phyloP scores from a whole-genome alignment of 2,329 filamentous ascomycete genomes.

The Botrytis pseudocinerea region DNA sequence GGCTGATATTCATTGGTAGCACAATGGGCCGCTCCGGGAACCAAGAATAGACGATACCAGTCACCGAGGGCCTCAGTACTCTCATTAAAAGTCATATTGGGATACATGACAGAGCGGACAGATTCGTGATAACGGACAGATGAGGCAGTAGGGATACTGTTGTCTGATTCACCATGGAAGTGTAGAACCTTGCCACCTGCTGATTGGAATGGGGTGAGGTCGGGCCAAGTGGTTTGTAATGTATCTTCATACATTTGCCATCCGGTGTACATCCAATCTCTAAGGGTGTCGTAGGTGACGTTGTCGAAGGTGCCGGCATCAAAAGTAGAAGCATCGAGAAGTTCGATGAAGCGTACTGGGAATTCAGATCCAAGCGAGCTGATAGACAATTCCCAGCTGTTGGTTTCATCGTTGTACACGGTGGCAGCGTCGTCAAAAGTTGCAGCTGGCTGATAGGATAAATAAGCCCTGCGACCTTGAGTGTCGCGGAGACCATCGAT shows the following conservation, averaged over 20 bases:
- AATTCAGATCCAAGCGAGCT: conserved; percentile 42
- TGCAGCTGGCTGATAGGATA: conserved; percentile 42
- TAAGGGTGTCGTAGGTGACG: conserved; percentile 57
- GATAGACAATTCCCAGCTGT: conserved; percentile 41
- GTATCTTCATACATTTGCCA: conserved; percentile 51
- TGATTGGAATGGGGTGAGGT: conserved; percentile 52
- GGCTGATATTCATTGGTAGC: conserved; percentile 48
- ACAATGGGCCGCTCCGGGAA: conserved; percentile 56
- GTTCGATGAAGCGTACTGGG: conserved; percentile 47
- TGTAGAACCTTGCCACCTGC: conserved; percentile 58
- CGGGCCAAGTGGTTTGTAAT: conserved; percentile 55
- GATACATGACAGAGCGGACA: conserved; percentile 52
- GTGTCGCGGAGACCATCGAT: conserved; percentile 43
- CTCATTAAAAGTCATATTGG: conserved; percentile 43
- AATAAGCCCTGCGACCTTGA: conserved; percentile 42
- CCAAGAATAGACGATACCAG: conserved; percentile 57
- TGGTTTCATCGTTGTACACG: conserved; percentile 12
- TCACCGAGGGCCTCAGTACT: conserved; percentile 47
- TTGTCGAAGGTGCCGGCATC: conserved; percentile 45
- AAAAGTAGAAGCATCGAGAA: conserved; percentile 43
- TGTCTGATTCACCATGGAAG: conserved; percentile 59
- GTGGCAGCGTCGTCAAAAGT: conserved; percentile 12
- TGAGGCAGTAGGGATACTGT: conserved; percentile 52
- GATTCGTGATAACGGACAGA: conserved; percentile 58
- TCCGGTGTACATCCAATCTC: conserved; percentile 54